Conservation (phyloP, 2,329 filamentous ascomycete species). For the Ophiosphaerella narmari region DNA sequence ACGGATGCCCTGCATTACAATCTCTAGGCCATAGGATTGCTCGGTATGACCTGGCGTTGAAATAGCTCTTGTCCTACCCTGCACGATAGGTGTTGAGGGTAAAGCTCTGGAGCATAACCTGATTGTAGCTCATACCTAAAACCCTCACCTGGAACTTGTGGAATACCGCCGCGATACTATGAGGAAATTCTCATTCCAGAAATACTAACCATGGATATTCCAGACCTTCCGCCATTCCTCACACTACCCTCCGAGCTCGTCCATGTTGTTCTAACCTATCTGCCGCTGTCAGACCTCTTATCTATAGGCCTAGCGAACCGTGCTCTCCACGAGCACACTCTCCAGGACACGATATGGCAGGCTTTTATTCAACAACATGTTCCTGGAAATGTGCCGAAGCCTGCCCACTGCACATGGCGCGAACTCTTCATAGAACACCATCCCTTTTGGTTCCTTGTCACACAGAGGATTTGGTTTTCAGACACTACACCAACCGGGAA, state of each 20-base stretch:
- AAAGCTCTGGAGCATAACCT: background rate
- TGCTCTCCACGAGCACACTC: constrained; percentile 61
- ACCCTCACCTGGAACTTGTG: background rate
- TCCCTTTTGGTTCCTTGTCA: constrained; percentile 82
- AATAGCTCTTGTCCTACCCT: background rate
- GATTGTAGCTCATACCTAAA: background rate
- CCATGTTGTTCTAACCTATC: constrained; percentile 69
- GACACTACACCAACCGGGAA: constrained; percentile 75
- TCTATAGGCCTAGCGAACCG: constrained; percentile 65
- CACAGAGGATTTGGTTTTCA: constrained; percentile 83
- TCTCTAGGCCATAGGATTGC: background rate
- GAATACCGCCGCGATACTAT: background rate
- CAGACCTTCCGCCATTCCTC: constrained; percentile 48
- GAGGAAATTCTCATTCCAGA: background rate
- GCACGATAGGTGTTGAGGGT: background rate
- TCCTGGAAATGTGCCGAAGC: constrained; percentile 52
- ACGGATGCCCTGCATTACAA: background rate
- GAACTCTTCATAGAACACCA: constrained; percentile 76
- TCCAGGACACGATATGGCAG: constrained; percentile 74
- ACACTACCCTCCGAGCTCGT: constrained; percentile 76
- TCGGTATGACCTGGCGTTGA: background rate
- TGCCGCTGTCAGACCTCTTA: constrained; percentile 68
- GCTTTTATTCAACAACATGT: constrained; percentile 70
- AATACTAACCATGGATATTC: constrained; percentile 12
- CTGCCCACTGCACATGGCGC: constrained; percentile 67